Percentiles rank a stretch among this genome's conserved stretches.
phyloP scores from a whole-genome alignment of 495 filamentous ascomycete genomes.

The Xylaria acuta region DNA sequence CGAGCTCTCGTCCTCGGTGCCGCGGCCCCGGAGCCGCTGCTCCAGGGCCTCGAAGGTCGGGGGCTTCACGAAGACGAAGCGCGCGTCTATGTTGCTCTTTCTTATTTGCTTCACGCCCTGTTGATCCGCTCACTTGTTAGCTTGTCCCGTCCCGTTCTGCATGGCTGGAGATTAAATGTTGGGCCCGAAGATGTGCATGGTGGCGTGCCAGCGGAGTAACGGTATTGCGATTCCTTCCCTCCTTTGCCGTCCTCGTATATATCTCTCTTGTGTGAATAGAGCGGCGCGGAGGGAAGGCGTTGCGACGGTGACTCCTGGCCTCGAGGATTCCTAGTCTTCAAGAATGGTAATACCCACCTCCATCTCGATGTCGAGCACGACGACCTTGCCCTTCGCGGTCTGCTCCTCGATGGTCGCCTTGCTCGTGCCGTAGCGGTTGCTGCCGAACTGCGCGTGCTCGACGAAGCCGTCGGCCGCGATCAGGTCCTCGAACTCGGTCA shows the following conservation, averaged over 20 bases:
- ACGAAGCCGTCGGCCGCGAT: constrained; percentile 78
- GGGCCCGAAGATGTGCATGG: neutral
- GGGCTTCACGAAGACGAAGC: constrained; percentile 86
- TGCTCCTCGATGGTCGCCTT: constrained; percentile 77
- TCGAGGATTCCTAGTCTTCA: neutral
- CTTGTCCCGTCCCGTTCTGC: neutral
- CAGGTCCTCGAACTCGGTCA: constrained; percentile 71
- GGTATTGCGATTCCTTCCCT: neutral
- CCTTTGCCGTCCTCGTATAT: neutral
- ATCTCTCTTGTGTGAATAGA: neutral
- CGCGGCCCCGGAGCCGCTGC: constrained; percentile 76
- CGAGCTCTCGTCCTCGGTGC: constrained; percentile 81
- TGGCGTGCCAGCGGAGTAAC: neutral
- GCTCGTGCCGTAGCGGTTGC: constrained; percentile 87
- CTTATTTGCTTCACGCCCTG: constrained; percentile 94
- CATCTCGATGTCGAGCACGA: constrained; percentile 92
- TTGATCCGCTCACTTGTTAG: constrained; percentile 25
- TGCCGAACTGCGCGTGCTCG: constrained; percentile 87
- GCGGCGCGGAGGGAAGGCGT: neutral
- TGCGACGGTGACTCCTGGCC: neutral
- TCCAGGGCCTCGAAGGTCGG: constrained; percentile 79
- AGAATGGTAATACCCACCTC: constrained; percentile 57
- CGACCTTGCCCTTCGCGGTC: constrained; percentile 67
- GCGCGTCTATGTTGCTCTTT: constrained; percentile 72
- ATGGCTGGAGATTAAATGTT: neutral